Evolutionary conservation across 2,329 filamentous ascomycete species (phyloP), one percentile per base, ranked within the genome.

Genomic region (Ceratocystis albifundus): DNA sequence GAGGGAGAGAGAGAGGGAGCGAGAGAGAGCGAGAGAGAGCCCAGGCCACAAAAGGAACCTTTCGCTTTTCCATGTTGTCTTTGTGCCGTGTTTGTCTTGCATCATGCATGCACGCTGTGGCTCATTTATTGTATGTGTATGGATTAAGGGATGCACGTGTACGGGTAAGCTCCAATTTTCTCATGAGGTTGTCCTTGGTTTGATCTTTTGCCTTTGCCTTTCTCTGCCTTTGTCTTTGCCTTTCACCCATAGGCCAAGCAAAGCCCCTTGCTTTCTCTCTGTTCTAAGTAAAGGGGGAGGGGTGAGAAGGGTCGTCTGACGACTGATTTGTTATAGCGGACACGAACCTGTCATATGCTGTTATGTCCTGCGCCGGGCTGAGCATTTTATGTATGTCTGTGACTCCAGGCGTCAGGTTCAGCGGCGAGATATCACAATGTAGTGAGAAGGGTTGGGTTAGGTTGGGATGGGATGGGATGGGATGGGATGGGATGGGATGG

Each of bases 371-470:
- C n/a, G 5, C 17, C 20, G 46, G 46, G 46, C 46, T 57, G 25
- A 57, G 22, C 25, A 57, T 30, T 10, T 55, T 57, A 55, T 55
- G 50, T 57, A 57, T 30, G 25, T 57, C 22, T 57, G 50, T 28
- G 25, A 57, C 15, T 57, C 17, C 5, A 6, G 17, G 50, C 30
- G 50, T 57, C 25, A 30, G 22, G 22, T 12, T 15, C 15, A 28
- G 25, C 46, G 46, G 46, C 50, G 22, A 17, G 22, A 57, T 50
- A 50, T 50, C 46, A 50, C 2, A 22, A n/a, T 48, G 45, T 17
- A 20, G 12, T 50, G 17, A 36, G 32, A 36, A 36, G 32, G 32
- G 32, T 2, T 36, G 32, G 32, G 32, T 8, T 36, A 10, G 32
- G 32, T 36, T 36, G 32, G 32, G 8, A 7, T 32, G 30, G 30